These are phyloP conservation scores for Starmerella sirachaensis DNA, from an alignment of 805 yeast genomes.

Conservation along the genomic window DNA sequence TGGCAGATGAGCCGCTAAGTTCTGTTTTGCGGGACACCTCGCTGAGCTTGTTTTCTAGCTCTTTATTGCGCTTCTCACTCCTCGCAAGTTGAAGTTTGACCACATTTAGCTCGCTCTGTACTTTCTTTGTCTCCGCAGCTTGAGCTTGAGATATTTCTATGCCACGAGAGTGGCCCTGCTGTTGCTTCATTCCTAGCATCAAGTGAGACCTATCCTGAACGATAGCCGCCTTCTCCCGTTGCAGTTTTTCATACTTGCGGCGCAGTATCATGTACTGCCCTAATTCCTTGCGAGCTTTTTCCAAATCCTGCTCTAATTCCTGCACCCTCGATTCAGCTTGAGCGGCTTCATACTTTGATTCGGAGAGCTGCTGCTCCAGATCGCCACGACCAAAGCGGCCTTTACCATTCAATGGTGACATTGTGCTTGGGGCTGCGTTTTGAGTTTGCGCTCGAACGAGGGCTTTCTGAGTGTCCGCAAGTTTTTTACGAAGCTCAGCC, in stretches of 20 bases:
- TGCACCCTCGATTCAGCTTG: conserved; percentile 9
- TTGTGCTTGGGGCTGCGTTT: neutral
- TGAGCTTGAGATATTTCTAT: conserved; percentile 17
- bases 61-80: conserved; percentile 24
- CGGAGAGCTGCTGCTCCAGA: conserved; percentile 13
- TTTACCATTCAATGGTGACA: neutral
- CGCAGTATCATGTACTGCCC: conserved; percentile 10
- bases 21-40: conserved; percentile 4
- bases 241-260: conserved; percentile 21
- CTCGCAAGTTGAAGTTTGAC: conserved; percentile 26
- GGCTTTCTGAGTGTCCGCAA: conserved; percentile 5
- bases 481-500: conserved; percentile 3
- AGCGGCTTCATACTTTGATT: conserved; percentile 9
- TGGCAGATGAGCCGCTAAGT: neutral
- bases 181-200: conserved; percentile 13
- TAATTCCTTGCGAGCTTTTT: conserved; percentile 6
- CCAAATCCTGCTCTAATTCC: conserved; percentile 8
- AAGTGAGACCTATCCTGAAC: conserved; percentile 18
- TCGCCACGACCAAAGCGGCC: conserved; percentile 9
- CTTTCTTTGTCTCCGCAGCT: conserved; percentile 16
- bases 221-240: conserved; percentile 21
- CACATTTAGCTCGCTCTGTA: conserved; percentile 26
- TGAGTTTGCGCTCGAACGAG: conserved; percentile 6
- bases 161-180: conserved; percentile 13
- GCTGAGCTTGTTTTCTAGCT: conserved; percentile 21